phyloP scores from a whole-genome alignment of 192 early-diverging fungal species.

The Thamnidium elegans region DNA sequence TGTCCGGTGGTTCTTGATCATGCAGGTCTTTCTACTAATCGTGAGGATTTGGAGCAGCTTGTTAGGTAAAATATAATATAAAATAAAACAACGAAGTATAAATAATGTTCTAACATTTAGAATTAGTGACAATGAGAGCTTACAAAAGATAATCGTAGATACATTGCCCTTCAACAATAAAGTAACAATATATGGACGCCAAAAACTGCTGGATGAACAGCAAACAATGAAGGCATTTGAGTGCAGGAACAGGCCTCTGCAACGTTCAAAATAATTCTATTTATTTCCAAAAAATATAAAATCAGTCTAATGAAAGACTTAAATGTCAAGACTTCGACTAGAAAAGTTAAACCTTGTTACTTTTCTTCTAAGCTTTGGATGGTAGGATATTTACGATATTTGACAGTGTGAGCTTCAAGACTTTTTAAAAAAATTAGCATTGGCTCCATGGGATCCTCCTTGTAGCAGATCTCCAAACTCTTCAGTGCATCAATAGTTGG shows the following conservation, averaged over 20 bases:
- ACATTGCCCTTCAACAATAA: constrained; percentile 14
- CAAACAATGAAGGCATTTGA: constrained; percentile 14
- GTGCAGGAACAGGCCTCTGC: constrained; percentile 10
- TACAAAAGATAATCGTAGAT: constrained; percentile 20
- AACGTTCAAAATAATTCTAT: neutral
- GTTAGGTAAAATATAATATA: constrained; percentile 15
- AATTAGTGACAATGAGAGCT: constrained; percentile 15
- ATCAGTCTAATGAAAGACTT: constrained; percentile 2
- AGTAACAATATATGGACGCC: constrained; percentile 12
- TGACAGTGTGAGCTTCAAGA: constrained; percentile 15
- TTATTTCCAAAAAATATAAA: neutral
- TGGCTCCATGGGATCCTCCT: constrained; percentile 19
- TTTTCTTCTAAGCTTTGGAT: constrained; percentile 14
- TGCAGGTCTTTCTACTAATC: constrained; percentile 25
- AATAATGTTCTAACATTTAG: constrained; percentile 12
- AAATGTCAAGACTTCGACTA: constrained; percentile 11
- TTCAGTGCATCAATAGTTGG: constrained; percentile 14
- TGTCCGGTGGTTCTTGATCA: constrained; percentile 19
- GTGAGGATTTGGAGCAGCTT: constrained; percentile 17
- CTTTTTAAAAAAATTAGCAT: constrained; percentile 17
- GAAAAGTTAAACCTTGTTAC: constrained; percentile 16
- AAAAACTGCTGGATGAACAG: constrained; percentile 13
- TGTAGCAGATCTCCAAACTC: constrained; percentile 15
- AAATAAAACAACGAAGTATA: constrained; percentile 8
- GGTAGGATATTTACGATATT: constrained; percentile 16